Conservation (phyloP, 345 rosid genomes). For the Populus simonii region DNA sequence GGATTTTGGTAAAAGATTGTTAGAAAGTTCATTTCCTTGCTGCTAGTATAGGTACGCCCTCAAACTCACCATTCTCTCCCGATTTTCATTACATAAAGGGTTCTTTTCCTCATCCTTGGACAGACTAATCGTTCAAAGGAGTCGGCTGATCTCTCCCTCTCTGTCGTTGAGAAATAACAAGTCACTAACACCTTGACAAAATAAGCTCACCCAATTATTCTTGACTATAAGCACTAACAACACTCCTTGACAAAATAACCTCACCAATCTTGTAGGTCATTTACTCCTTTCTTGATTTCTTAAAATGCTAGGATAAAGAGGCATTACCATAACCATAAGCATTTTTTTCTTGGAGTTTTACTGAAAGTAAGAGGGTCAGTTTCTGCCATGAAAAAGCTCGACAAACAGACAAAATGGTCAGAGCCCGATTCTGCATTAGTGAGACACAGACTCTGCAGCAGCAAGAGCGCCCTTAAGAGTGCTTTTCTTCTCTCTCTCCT, state of each 20-base stretch:
- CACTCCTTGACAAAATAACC: slow-evolving; percentile 5
- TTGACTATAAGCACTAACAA: slow-evolving; percentile 1
- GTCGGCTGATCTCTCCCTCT: not conserved
- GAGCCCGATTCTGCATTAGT: slow-evolving; percentile 26
- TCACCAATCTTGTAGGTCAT: slow-evolving; percentile 14
- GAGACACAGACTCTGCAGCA: slow-evolving; percentile 30
- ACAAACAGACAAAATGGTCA: slow-evolving; percentile 49
- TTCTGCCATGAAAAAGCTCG: slow-evolving; percentile 41
- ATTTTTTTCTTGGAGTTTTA: not conserved
- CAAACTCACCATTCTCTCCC: slow-evolving; percentile 1
- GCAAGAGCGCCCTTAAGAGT: slow-evolving; percentile 16
- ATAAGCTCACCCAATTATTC: slow-evolving; percentile 23
- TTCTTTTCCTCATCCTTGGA: not conserved
- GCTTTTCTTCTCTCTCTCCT: slow-evolving; percentile 15
- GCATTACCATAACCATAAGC: not conserved
- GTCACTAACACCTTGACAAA: slow-evolving; percentile 18
- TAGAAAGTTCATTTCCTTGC: slow-evolving; percentile 14
- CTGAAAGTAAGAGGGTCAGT: slow-evolving; percentile 6
- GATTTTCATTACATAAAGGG: not conserved
- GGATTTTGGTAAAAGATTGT: slow-evolving; percentile 21
- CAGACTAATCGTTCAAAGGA: not conserved
- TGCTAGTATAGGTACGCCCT: slow-evolving; percentile 8
- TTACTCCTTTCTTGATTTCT: not conserved
- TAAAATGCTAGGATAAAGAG: slow-evolving; percentile 5
- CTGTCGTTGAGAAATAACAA: slow-evolving; percentile 1